A percentile compares a stretch with the other conserved stretches of the same genome.
Evolutionary conservation across 1,284 basidiomycete genomes (phyloP).

Genomic region (Ceratobasidium sp.): DNA sequence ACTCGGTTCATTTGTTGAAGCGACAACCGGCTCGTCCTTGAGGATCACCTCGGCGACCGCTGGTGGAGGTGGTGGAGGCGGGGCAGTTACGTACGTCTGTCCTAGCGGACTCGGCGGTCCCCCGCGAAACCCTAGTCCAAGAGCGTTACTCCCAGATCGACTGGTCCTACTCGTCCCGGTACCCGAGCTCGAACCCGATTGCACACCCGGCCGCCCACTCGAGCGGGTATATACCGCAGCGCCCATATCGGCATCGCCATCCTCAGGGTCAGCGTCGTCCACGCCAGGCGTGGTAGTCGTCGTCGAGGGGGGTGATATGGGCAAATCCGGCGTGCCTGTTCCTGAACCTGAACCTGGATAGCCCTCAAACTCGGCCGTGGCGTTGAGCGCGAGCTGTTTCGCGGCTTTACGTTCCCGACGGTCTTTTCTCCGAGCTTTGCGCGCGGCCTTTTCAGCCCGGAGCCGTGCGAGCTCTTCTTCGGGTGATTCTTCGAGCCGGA

Average conservation of each 20-base stretch:
- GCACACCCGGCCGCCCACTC: constrained; percentile 9
- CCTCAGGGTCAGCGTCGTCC: constrained; percentile 34
- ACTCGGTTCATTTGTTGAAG: not conserved
- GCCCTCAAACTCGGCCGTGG: constrained; percentile 30
- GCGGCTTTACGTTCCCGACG: constrained; percentile 36
- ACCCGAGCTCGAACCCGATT: constrained; percentile 23
- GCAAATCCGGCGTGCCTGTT: not conserved
- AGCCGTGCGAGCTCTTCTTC: constrained; percentile 42
- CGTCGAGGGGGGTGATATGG: constrained; percentile 36
- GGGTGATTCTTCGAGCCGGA: constrained; percentile 9
- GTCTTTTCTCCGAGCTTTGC: constrained; percentile 33
- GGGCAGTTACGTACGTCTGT: not conserved
- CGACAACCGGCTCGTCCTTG: not conserved
- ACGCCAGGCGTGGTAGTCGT: constrained; percentile 35
- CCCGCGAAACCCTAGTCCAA: constrained; percentile 10
- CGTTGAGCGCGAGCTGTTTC: constrained; percentile 17
- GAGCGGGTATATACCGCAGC: constrained; percentile 36
- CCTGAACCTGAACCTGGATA: constrained; percentile 15
- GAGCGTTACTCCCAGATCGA: not conserved
- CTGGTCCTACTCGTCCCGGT: constrained; percentile 18
- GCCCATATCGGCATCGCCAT: constrained; percentile 37
- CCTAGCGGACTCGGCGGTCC: constrained; percentile 33
- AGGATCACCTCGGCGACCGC: not conserved
- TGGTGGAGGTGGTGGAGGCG: not conserved
- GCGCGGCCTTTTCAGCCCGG: constrained; percentile 39